phyloP scores from a whole-genome alignment of 139 green algal species.

The Micractinium conductrix region DNA sequence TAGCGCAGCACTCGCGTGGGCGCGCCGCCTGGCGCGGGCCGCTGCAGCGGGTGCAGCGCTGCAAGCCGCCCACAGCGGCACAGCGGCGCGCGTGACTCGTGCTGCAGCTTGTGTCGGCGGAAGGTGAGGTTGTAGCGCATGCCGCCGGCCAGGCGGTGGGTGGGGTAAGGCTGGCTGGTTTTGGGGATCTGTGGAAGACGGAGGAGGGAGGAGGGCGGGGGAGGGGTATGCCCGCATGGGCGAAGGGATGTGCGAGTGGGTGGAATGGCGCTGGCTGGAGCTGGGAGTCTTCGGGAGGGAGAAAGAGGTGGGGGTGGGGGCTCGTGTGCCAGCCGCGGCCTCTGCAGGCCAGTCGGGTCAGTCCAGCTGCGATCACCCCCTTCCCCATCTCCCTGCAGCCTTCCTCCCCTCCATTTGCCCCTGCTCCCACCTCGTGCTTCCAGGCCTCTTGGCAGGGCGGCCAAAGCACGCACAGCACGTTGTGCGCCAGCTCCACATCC shows the following conservation, averaged over 20 bases:
- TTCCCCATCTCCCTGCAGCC: not conserved
- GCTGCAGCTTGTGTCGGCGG: conserved; percentile 34
- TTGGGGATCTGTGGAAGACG: conserved; percentile 38
- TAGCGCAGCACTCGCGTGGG: not conserved
- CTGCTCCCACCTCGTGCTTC: conserved; percentile 32
- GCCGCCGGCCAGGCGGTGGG: conserved; percentile 25
- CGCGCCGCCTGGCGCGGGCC: not conserved
- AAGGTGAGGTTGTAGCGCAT: conserved; percentile 54
- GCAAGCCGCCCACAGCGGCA: conserved; percentile 39
- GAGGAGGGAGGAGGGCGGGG: not conserved
- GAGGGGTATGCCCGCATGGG: not conserved
- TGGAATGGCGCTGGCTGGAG: too few species aligned
- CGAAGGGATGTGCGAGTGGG: not conserved
- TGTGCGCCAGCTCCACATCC: conserved; percentile 47
- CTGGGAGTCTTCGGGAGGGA: too few species aligned
- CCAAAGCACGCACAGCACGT: conserved; percentile 45
- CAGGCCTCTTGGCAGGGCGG: conserved; percentile 47
- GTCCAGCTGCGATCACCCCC: not conserved
- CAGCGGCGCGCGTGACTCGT: conserved; percentile 7
- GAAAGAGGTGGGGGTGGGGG: too few species aligned
- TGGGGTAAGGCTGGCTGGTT: conserved; percentile 1
- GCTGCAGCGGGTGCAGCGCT: conserved; percentile 31
- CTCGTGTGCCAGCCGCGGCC: too few species aligned
- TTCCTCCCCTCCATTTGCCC: not conserved
- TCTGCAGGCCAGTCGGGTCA: not conserved